Evolutionary conservation across 805 yeast genomes (phyloP), one percentile per base, ranked within the genome.

Genomic region (Barnettozyma pratensis): DNA sequence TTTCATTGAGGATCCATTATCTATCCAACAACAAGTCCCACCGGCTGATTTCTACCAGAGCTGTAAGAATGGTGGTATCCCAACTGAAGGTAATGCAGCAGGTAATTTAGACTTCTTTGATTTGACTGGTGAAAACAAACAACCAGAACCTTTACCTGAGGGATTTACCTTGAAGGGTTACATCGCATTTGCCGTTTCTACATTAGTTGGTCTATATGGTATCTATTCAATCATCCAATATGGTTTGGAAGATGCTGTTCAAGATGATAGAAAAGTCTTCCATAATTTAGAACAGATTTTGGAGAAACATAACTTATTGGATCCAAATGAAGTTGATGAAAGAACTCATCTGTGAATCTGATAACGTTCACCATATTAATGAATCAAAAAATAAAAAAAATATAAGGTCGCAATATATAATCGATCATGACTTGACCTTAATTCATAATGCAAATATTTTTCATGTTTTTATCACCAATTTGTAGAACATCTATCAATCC

Each of bases 131-230:
- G 86, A 85, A 58, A 75, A 76, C 37, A 55, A 72, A 37, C 94
- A 86, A 59, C 75, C 77, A 12, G 56, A 58, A 0, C 85, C 87
- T 11, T 71, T 86, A 52, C 92, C 94, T 0, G 69, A 61, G 6
- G 92, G 92, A 0, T 86, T 86, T 67, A 84, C 91, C 0, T 38
- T 65, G 7, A 83, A 79, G 61, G 94, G 94, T 1, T 85, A 85
- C 59, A 45, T 81, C 52, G 90, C 90, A 4, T 62, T 86, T 43
- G 50, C 68, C 0, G 50, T 79, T 1, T 83, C 87, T 44, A 70
- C 81, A 0, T 25, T 75, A 0, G 67, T 74, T 32, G 92, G 85
- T 1, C 27, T 85, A 3, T 77, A 70, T 54, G 94, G 94, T 3
- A 59, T 85, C 7, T 72, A 61, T 46, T 69, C 83, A 4, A 83